Conservation (phyloP, 176 grass and related monocot genomes). For the Elymus sibiricus region DNA sequence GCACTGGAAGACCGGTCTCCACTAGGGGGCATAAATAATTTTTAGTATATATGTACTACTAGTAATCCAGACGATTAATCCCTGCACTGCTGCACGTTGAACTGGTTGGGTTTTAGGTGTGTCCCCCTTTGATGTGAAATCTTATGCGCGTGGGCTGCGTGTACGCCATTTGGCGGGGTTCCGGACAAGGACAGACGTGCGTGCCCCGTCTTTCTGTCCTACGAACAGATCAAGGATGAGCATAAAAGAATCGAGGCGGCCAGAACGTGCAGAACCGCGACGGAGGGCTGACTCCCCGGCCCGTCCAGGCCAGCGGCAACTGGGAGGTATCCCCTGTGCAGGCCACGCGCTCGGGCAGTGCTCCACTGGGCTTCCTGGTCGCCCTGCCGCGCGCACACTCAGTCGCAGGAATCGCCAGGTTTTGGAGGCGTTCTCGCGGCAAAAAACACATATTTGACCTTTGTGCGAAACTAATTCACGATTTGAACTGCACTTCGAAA, state of each 20-base stretch:
- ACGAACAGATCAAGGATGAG: background rate
- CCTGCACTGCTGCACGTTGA: background rate
- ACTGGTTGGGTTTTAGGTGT: background rate
- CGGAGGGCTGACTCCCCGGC: too few relatives aligned
- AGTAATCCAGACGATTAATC: background rate
- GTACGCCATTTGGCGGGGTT: constrained; percentile 30
- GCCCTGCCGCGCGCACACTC: background rate
- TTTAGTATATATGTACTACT: too few relatives aligned
- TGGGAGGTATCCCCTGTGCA: background rate
- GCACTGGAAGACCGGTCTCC: background rate
- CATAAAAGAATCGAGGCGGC: background rate
- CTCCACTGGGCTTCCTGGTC: background rate
- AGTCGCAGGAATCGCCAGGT: background rate
- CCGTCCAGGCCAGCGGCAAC: too few relatives aligned
- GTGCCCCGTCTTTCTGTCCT: background rate
- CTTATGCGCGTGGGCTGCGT: background rate
- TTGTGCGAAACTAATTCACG: too few relatives aligned
- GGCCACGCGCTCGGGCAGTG: background rate
- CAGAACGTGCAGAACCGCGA: background rate
- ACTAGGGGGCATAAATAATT: background rate
- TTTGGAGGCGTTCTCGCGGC: background rate
- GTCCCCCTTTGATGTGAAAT: background rate
- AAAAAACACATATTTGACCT: too few relatives aligned
- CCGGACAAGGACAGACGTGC: constrained; percentile 19
- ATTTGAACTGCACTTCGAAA: too few relatives aligned